Percentiles rank a stretch among this genome's conserved stretches.
Conservation (phyloP, 2,329 filamentous ascomycete species). For the Pseudofabraea citricarpa region DNA sequence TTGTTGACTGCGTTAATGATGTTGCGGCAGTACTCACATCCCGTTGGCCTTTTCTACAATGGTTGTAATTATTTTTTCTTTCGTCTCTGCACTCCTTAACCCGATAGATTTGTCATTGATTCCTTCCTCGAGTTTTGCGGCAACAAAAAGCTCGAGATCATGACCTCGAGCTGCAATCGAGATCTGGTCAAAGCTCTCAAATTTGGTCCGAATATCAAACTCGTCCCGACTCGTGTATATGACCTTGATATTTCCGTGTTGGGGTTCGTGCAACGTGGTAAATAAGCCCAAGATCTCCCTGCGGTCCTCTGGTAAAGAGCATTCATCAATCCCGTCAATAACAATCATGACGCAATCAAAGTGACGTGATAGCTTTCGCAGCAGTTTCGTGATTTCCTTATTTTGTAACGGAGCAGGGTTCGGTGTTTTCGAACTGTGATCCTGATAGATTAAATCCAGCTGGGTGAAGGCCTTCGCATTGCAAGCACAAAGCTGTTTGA, state of each 20-base stretch:
- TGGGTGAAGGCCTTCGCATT: no score
- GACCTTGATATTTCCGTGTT: slow-evolving; percentile 9
- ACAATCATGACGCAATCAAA: slow-evolving; percentile 4
- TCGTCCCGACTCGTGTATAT: slow-evolving; percentile 9
- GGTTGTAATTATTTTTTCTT: slow-evolving; percentile 10
- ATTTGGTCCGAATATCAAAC: slow-evolving; percentile 7
- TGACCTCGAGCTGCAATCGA: slow-evolving; percentile 12
- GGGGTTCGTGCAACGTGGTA: slow-evolving; percentile 3
- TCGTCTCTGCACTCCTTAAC: slow-evolving; percentile 5
- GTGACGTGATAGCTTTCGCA: neutral
- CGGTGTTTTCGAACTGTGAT: no score
- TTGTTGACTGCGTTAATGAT: no score
- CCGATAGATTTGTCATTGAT: no score
- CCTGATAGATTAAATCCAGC: no score
- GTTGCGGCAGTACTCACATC: no score
- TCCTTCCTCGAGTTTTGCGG: slow-evolving; percentile 10
- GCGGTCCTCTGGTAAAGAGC: slow-evolving; percentile 2
- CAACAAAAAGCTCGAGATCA: slow-evolving; percentile 14
- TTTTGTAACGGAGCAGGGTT: slow-evolving; percentile 26
- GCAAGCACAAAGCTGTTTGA: slow-evolving; percentile 26
- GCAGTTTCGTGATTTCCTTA: neutral
- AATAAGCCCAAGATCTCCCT: neutral
- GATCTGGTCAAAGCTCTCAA: slow-evolving; percentile 5
- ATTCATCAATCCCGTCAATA: slow-evolving; percentile 10
- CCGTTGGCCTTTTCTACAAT: slow-evolving; percentile 12